phyloP scores from a whole-genome alignment of 371 early-diverging fungal species.

The Syncephalastrum monosporum region DNA sequence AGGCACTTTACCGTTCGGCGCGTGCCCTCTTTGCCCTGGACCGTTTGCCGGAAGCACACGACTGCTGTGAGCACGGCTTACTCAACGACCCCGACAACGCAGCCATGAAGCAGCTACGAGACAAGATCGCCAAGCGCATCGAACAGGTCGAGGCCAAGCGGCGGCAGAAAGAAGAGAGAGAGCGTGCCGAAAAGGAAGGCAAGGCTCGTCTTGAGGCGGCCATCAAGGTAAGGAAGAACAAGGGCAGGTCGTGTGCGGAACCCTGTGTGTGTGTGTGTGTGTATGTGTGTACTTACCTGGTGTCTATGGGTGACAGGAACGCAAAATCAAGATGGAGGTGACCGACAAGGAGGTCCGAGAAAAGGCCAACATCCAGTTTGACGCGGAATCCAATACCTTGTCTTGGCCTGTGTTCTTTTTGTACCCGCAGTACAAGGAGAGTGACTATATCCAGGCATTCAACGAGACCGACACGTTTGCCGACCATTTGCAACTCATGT shows the following conservation, averaged over 20 bases:
- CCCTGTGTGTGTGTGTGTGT: too few species aligned
- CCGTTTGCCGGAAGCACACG: slow-evolving; percentile 78
- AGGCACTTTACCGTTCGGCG: slow-evolving; percentile 90
- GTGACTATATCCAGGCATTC: slow-evolving; percentile 87
- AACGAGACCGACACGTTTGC: slow-evolving; percentile 80
- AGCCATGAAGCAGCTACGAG: slow-evolving; percentile 48
- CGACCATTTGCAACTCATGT: slow-evolving; percentile 85
- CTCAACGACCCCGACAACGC: slow-evolving; percentile 71
- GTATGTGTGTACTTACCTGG: not conserved
- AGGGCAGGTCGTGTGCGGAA: slow-evolving; percentile 1
- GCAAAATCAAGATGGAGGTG: slow-evolving; percentile 54
- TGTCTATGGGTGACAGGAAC: slow-evolving; percentile 32
- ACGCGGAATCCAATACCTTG: slow-evolving; percentile 62
- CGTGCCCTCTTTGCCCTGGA: slow-evolving; percentile 81
- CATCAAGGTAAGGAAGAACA: slow-evolving; percentile 36
- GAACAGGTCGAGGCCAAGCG: slow-evolving; percentile 39
- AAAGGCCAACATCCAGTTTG: slow-evolving; percentile 62
- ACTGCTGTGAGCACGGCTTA: slow-evolving; percentile 77
- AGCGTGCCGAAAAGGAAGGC: slow-evolving; percentile 47
- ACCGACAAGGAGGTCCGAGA: slow-evolving; percentile 42
- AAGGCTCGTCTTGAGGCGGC: slow-evolving; percentile 44
- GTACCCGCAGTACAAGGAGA: slow-evolving; percentile 93
- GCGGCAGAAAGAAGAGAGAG: slow-evolving; percentile 43
- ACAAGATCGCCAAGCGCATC: slow-evolving; percentile 45
- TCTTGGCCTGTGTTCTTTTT: slow-evolving; percentile 89